phyloP scores from a whole-genome alignment of 441 rosid genomes.

The Corymbia citriodora region DNA sequence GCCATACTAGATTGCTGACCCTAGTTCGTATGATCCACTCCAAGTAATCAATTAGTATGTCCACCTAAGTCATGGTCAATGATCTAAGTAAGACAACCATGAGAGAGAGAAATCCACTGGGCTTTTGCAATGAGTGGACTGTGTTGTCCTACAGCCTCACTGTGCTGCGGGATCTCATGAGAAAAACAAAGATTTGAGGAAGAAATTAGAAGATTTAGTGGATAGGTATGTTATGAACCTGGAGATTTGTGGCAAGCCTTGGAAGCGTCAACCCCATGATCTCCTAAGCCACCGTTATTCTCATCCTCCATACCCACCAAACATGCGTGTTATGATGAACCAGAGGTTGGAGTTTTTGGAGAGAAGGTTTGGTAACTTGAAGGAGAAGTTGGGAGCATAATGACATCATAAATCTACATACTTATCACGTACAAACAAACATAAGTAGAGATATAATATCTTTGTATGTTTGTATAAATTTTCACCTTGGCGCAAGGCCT shows the following conservation, averaged over 20 bases:
- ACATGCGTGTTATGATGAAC: neutral
- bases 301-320: neutral
- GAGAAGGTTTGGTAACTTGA: neutral
- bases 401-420: neutral
- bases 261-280: neutral
- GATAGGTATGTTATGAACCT: neutral
- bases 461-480: neutral
- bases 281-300: neutral
- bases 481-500: neutral
- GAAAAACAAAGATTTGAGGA: neutral
- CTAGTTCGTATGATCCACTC: neutral
- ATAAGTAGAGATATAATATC: no score
- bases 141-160: neutral
- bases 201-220: neutral
- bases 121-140: neutral
- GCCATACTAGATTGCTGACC: neutral
- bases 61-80: fast-evolving
- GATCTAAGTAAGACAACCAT: neutral
- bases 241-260: neutral
- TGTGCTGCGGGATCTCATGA: neutral
- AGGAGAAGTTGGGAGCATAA: no score
- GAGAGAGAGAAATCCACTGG: fast-evolving
- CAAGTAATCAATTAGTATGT: neutral
- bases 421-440: no score
- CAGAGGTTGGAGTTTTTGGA: neutral